Percentiles rank a stretch among this genome's conserved stretches.
Conservation (phyloP, 1,139 yeast species). For the Lodderomyces beijingensis region DNA sequence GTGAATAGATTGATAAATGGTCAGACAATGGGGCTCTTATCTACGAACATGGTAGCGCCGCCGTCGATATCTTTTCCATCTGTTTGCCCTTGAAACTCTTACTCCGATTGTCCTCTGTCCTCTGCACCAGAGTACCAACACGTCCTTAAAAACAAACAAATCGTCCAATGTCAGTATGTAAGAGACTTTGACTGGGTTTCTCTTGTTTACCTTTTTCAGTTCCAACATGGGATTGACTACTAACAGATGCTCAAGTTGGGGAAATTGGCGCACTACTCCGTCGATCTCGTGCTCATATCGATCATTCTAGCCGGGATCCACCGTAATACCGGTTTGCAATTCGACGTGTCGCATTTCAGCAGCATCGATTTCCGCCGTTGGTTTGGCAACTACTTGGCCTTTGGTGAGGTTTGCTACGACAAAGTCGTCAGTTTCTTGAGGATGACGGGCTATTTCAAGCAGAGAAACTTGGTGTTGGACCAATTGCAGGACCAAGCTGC, state of each 20-base stretch:
- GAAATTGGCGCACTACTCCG: conserved; percentile 49
- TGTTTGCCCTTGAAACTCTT: no score
- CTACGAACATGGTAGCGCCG: no score
- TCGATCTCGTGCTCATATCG: conserved; percentile 58
- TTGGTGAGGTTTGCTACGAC: conserved; percentile 54
- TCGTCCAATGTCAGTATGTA: no score
- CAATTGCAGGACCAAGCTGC: conserved; percentile 31
- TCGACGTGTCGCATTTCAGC: conserved; percentile 42
- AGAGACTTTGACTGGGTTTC: no score
- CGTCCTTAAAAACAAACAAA: no score
- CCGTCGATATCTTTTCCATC: no score
- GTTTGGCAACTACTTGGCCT: conserved; percentile 48
- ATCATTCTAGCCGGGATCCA: conserved; percentile 64
- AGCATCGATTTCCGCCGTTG: conserved; percentile 52
- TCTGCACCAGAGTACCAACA: no score
- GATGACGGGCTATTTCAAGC: conserved; percentile 43
- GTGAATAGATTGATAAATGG: no score
- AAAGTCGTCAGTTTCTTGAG: conserved; percentile 34
- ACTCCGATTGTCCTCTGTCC: no score
- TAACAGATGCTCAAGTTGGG: conserved; percentile 35
- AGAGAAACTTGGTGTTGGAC: conserved; percentile 35
- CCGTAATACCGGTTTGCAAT: conserved; percentile 56
- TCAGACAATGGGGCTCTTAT: no score
- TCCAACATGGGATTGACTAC: no score
- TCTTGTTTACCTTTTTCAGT: no score